phyloP scores from a whole-genome alignment of 345 rosid genomes.

The Eucalyptus cloeziana region DNA sequence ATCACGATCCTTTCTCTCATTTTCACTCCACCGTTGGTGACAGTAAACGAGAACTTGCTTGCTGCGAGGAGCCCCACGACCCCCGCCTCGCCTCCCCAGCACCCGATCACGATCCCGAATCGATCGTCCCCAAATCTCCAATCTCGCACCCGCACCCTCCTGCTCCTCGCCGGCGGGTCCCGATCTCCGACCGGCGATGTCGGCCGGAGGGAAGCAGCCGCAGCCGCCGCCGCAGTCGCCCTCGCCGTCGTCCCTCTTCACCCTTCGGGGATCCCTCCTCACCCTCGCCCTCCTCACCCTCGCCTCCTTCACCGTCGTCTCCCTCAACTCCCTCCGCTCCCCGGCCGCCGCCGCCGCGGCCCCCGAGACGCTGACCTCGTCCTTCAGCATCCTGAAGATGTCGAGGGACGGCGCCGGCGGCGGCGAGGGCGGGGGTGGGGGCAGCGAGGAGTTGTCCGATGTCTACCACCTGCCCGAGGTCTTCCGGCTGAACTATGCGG shows the following conservation, averaged over 20 bases:
- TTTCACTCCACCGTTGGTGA: not conserved
- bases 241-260: conserved; percentile 19
- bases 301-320: conserved; percentile 18
- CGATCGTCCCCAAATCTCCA: not conserved
- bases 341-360: not conserved
- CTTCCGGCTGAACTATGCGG: conserved; percentile 55
- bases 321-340: conserved; percentile 48
- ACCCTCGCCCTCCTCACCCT: conserved; percentile 60
- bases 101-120: not conserved
- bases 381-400: not conserved
- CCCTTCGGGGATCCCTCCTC: conserved; percentile 58
- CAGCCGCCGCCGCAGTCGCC: conserved; percentile 8
- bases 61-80: not conserved
- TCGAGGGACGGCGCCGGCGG: not conserved
- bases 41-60: not conserved
- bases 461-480: conserved; percentile 55
- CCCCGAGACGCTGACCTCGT: not conserved
- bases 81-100: not conserved
- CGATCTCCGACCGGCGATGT: conserved; percentile 22
- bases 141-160: not conserved
- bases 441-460: conserved; percentile 16
- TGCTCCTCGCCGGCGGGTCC: not conserved
- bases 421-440: not conserved
- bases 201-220: conserved; percentile 27
- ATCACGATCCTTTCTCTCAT: not conserved